phyloP scores from a whole-genome alignment of 306 rosid species.

The Medicago ruthenica region DNA sequence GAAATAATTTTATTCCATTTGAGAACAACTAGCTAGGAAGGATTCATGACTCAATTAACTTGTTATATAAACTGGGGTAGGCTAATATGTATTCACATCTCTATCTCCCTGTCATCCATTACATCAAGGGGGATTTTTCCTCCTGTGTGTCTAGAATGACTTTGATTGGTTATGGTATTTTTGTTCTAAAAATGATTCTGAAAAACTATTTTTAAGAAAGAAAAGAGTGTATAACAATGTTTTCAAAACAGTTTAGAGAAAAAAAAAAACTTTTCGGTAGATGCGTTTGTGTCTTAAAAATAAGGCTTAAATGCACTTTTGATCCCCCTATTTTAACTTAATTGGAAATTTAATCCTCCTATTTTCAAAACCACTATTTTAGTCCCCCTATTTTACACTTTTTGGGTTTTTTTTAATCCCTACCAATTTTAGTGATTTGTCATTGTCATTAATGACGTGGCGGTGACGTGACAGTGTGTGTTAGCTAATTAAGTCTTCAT shows the following conservation, averaged over 20 bases:
- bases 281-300: not conserved
- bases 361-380: too few relatives aligned
- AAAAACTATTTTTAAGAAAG: not conserved
- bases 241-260: not conserved
- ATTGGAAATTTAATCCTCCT: too few relatives aligned
- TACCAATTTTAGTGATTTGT: too few relatives aligned
- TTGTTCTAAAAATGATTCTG: not conserved
- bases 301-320: too few relatives aligned
- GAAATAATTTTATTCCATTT: constrained; percentile 9
- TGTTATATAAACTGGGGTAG: not conserved
- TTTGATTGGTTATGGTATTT: not conserved
- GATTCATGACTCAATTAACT: not conserved
- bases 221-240: not conserved
- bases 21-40: not conserved
- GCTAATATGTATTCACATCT: constrained; percentile 11
- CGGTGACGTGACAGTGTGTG: too few relatives aligned
- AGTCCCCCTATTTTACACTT: too few relatives aligned
- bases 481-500: too few relatives aligned
- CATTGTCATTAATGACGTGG: too few relatives aligned
- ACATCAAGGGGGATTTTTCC: not conserved
- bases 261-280: too few relatives aligned
- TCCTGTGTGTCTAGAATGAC: too few relatives aligned
- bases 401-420: too few relatives aligned
- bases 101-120: not conserved
- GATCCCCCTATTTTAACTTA: too few relatives aligned